phyloP scores from a whole-genome alignment of 2,329 filamentous ascomycete genomes.

The Lachnellula hyalina region DNA sequence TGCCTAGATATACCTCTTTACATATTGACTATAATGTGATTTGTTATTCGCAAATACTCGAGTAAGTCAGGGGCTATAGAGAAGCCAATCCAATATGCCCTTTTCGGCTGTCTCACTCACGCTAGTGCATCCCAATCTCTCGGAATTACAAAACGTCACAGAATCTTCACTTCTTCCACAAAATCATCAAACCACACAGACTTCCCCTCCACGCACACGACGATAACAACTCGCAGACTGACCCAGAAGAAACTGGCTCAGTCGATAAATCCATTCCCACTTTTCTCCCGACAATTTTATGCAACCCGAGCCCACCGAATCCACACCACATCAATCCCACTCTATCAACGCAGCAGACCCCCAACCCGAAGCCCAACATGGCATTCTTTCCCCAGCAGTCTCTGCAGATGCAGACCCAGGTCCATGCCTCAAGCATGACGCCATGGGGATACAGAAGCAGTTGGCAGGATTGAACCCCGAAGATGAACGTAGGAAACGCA shows the following conservation, averaged over 20 bases:
- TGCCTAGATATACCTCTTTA: no score
- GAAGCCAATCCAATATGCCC: no score
- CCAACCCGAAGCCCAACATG: slow-evolving; percentile 48
- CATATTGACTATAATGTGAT: no score
- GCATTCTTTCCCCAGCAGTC: slow-evolving; percentile 43
- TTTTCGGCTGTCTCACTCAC: no score
- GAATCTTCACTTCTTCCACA: background rate
- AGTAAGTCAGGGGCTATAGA: no score
- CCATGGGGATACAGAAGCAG: slow-evolving; percentile 43
- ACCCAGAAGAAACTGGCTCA: slow-evolving; percentile 32
- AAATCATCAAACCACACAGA: slow-evolving; percentile 8
- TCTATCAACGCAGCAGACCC: slow-evolving; percentile 33
- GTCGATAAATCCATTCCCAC: slow-evolving; percentile 21
- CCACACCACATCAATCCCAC: slow-evolving; percentile 39
- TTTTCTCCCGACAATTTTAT: slow-evolving; percentile 49
- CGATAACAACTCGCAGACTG: slow-evolving; percentile 23
- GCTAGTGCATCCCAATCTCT: no score
- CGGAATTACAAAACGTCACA: slow-evolving; percentile 3
- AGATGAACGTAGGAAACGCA: slow-evolving; percentile 38
- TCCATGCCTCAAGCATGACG: slow-evolving; percentile 31
- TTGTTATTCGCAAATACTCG: no score
- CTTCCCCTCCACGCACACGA: background rate
- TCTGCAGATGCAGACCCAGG: slow-evolving; percentile 25
- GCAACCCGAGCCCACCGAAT: slow-evolving; percentile 52
- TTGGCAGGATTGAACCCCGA: slow-evolving; percentile 47